phyloP scores from a whole-genome alignment of 176 grass and related monocot genomes.

The Eremochloa ophiuroides region DNA sequence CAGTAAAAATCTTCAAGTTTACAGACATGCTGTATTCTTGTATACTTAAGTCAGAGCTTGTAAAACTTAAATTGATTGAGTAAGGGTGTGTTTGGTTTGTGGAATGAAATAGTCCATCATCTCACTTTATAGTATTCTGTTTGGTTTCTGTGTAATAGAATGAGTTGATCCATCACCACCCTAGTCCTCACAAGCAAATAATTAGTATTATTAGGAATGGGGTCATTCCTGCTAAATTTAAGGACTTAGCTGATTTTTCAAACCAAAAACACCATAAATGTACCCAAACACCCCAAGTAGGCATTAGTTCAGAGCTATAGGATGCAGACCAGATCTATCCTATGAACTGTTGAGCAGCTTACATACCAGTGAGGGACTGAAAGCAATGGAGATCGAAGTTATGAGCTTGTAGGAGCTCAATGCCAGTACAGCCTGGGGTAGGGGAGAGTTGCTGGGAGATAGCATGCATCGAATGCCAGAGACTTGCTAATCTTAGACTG shows the following conservation, averaged over 20 bases:
- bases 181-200: too few species aligned
- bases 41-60: neutral
- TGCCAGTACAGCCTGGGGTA: constrained; percentile 64
- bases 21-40: neutral
- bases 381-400: constrained; percentile 97
- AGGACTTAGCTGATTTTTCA: too few species aligned
- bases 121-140: too few species aligned
- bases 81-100: too few species aligned
- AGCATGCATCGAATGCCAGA: constrained; percentile 98
- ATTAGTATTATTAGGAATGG: too few species aligned
- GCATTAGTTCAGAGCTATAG: neutral
- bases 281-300: neutral
- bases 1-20: neutral
- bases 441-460: constrained; percentile 97
- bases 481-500: constrained; percentile 80
- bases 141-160: too few species aligned
- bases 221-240: too few species aligned
- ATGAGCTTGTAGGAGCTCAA: constrained; percentile 76
- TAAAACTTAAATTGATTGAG: neutral
- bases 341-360: constrained; percentile 1
- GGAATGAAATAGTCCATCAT: too few species aligned
- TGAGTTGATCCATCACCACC: too few species aligned
- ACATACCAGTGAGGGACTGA: constrained; percentile 83
- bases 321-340: neutral
- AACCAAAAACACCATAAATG: too few species aligned